A percentile compares a stretch with the other conserved stretches of the same genome.
Conservation (phyloP, 169 alveolate genomes). For the Plasmodium malariae region DNA sequence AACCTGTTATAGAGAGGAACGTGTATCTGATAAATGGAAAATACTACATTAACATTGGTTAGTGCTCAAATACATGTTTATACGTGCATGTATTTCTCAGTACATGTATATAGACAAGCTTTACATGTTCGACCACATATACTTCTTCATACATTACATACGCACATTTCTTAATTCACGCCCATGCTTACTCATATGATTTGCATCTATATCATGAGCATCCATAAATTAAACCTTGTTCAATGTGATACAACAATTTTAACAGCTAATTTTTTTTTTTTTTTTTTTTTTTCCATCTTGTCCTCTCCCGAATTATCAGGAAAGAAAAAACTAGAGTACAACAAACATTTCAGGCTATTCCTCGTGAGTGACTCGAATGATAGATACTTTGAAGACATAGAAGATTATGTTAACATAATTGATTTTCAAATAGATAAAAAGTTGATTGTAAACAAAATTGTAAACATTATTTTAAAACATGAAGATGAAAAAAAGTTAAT, state of each 20-base stretch:
- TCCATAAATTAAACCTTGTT: too few species aligned
- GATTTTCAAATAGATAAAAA: slow-evolving; percentile 68
- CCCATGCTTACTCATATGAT: too few species aligned
- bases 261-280: background rate
- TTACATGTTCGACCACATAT: too few species aligned
- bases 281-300: background rate
- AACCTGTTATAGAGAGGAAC: slow-evolving; percentile 52
- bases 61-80: background rate
- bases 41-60: slow-evolving; percentile 70
- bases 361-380: slow-evolving; percentile 65
- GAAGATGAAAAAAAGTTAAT: slow-evolving; percentile 68
- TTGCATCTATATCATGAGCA: too few species aligned
- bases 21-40: slow-evolving; percentile 54
- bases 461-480: slow-evolving; percentile 41
- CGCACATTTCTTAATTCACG: too few species aligned
- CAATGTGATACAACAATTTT: background rate
- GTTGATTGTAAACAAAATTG: slow-evolving; percentile 46
- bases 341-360: slow-evolving; percentile 47
- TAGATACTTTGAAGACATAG: slow-evolving; percentile 63
- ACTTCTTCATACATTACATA: too few species aligned
- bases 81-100: background rate
- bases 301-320: background rate
- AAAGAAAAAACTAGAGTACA: slow-evolving; percentile 60
- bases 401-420: slow-evolving; percentile 57
- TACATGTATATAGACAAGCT: too few species aligned